Evolutionary conservation across 495 filamentous ascomycete genomes (phyloP), one percentile per base, ranked within the genome.

Genomic region (Penicillium longicatenatum): DNA sequence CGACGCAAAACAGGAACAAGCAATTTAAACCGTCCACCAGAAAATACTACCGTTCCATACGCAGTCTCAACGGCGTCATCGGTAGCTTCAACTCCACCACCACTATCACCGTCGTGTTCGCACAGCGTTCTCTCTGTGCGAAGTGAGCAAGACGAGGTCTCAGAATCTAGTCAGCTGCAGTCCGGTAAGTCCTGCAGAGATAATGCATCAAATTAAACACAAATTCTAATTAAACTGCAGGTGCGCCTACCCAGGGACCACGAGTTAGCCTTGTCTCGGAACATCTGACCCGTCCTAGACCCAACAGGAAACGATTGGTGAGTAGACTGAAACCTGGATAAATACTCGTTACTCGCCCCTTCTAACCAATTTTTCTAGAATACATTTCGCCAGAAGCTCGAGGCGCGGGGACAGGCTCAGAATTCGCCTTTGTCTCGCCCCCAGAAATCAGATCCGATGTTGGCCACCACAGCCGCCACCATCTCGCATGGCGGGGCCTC

Each of bases 41-140:
- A 55, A 21, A 46, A 62, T 37, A 45, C 60, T 45, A 62, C 62
- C 16, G 26, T 66, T 10, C 50, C 57, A 6, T 66, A 59, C 59
- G 67, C 70, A 6, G 60, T 57, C 9, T 72, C 73, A 20, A 60
- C 68, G 14, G 73, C 37, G 10, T 55, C 71, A 1, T 77, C 75
- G 7, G 50, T 52, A 31, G 58, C 70, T 19, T 78, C 77, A 1
- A 78, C 69, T 59, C 71, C 75, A 16, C 77, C 76, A 47, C 73
- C 77, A 10, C 54, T 79, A 24, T 76, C 74, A 41, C 75, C 72
- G 5, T 78, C 74, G 6, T 74, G 69, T 55, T 79, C 76, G 10
- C 70, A 74, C 6, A 76, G 75, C 57, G 60, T 73, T 12, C 42
- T 71, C 41, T 75, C 74, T 21, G 61, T 66, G 26, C 52, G 58